phyloP scores from a whole-genome alignment of 768 basidiomycete species.

The Pleurotus tuoliensis region DNA sequence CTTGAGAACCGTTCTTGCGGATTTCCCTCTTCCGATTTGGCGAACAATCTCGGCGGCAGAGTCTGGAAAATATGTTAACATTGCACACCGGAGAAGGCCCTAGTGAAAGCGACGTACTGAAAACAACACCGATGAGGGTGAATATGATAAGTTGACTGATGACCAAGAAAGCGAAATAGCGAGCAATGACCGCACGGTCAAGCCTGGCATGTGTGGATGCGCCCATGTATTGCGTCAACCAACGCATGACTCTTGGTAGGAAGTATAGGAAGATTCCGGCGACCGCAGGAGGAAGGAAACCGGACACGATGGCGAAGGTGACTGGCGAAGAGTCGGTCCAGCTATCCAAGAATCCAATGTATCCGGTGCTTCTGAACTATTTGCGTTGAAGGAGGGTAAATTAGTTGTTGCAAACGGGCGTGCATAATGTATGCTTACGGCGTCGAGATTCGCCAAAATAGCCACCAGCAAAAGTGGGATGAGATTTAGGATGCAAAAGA shows the following conservation, averaged over 20 bases:
- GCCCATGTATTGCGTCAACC: conserved; percentile 58
- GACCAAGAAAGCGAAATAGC: conserved; percentile 83
- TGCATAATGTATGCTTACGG: conserved; percentile 33
- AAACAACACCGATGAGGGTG: conserved; percentile 72
- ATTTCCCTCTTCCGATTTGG: conserved; percentile 20
- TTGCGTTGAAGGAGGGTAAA: neutral
- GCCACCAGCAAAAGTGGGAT: conserved; percentile 80
- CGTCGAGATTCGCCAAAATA: conserved; percentile 74
- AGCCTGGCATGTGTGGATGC: conserved; percentile 55
- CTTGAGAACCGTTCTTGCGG: conserved; percentile 22
- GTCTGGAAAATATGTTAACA: conserved; percentile 12
- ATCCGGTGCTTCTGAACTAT: conserved; percentile 44
- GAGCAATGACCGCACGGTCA: conserved; percentile 75
- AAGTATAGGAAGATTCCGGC: conserved; percentile 73
- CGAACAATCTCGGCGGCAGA: conserved; percentile 28
- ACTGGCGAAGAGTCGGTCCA: conserved; percentile 58
- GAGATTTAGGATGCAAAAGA: conserved; percentile 79
- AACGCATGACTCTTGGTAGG: conserved; percentile 76
- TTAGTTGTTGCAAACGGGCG: neutral
- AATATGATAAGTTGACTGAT: conserved; percentile 84
- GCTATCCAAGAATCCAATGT: conserved; percentile 55
- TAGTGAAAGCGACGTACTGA: conserved; percentile 44
- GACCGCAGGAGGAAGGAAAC: conserved; percentile 78
- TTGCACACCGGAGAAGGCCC: neutral
- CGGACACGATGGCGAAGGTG: conserved; percentile 72